Conservation (phyloP, 83 land plant species). For the Larix sibirica region DNA sequence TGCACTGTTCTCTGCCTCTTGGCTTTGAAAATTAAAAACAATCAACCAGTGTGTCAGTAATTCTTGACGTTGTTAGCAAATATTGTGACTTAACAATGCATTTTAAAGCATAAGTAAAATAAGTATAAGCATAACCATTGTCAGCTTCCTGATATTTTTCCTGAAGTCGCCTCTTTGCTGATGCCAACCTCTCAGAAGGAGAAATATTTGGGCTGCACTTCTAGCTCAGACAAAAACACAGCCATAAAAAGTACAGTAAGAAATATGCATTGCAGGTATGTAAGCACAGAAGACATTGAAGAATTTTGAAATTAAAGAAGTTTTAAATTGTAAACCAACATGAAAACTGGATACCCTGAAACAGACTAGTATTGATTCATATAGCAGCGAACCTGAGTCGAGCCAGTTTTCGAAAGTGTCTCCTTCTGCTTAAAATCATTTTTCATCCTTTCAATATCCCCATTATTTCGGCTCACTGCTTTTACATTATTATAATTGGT, state of each 20-base stretch:
- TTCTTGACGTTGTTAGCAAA: too few relatives aligned
- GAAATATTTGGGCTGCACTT: neutral
- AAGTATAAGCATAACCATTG: neutral
- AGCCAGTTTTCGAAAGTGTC: constrained; percentile 10
- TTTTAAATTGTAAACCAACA: neutral
- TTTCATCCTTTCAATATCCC: neutral
- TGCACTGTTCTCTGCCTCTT: constrained; percentile 14
- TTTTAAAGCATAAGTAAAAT: too few relatives aligned
- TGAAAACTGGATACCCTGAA: neutral
- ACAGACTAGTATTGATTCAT: neutral
- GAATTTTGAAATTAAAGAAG: neutral
- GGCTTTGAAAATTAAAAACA: constrained; percentile 3
- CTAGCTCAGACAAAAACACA: neutral
- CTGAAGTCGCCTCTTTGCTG: constrained; percentile 10
- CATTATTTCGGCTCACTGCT: neutral
- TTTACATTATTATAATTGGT: neutral
- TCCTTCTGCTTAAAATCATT: neutral
- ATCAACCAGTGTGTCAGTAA: neutral
- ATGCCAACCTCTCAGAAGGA: constrained; percentile 2
- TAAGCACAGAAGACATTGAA: too few relatives aligned
- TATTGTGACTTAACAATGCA: too few relatives aligned
- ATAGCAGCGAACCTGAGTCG: neutral
- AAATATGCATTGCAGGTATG: neutral
- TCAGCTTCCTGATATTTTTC: constrained; percentile 14
- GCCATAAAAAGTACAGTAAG: neutral